A percentile compares a stretch with the other conserved stretches of the same genome.
Evolutionary conservation across 2,329 filamentous ascomycete genomes (phyloP).

Genomic region (Penicillium paneum): DNA sequence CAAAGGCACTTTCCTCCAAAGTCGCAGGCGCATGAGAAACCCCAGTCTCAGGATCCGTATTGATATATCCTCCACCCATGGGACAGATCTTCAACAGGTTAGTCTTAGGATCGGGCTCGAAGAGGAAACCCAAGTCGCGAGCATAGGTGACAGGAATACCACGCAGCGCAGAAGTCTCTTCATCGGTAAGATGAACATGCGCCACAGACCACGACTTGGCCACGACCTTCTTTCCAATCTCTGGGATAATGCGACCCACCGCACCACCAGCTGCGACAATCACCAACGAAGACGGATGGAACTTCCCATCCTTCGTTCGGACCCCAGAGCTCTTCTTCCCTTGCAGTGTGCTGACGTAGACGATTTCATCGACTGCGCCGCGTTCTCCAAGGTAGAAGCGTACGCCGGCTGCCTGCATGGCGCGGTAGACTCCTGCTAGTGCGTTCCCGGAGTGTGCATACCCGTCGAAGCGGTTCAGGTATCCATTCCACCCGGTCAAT

Average conservation of each 20-base stretch:
- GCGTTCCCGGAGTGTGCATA: slow-evolving; percentile 57
- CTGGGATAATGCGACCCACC: slow-evolving; percentile 48
- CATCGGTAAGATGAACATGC: slow-evolving; percentile 56
- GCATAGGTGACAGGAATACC: slow-evolving; percentile 61
- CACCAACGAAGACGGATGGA: slow-evolving; percentile 41
- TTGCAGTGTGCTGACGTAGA: slow-evolving; percentile 29
- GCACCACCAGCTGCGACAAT: slow-evolving; percentile 55
- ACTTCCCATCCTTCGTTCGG: slow-evolving; percentile 38
- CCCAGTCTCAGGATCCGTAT: slow-evolving; percentile 46
- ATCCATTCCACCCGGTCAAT: slow-evolving; percentile 56
- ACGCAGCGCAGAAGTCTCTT: slow-evolving; percentile 53
- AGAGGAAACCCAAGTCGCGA: slow-evolving; percentile 63
- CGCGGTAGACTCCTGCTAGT: slow-evolving; percentile 47
- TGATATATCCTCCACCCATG: slow-evolving; percentile 55
- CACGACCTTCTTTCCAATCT: slow-evolving; percentile 50
- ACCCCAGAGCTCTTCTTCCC: slow-evolving; percentile 32
- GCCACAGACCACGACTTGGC: slow-evolving; percentile 60
- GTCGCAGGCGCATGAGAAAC: slow-evolving; percentile 45
- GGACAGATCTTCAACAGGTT: slow-evolving; percentile 60
- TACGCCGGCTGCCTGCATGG: slow-evolving; percentile 41
- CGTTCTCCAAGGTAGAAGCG: slow-evolving; percentile 45
- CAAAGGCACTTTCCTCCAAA: slow-evolving; percentile 40
- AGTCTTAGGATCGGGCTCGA: slow-evolving; percentile 60
- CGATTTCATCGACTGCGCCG: slow-evolving; percentile 41
- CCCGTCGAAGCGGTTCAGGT: slow-evolving; percentile 57